These are phyloP conservation scores for Pyrenochaeta sp. DNA, from an alignment of 2,329 filamentous ascomycete genomes.

Conservation along the genomic window DNA sequence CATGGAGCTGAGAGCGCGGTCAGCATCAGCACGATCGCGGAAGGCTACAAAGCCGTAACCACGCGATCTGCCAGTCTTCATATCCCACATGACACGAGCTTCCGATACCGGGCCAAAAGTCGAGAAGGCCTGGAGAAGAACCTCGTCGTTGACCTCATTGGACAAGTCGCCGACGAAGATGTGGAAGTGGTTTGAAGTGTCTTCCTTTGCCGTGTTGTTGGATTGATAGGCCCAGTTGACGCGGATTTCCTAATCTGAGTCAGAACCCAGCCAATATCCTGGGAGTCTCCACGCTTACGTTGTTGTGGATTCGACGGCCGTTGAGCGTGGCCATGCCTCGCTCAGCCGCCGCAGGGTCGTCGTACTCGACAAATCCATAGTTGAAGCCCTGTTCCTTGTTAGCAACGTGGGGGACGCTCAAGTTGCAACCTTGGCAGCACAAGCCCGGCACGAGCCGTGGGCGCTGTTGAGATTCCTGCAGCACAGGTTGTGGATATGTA, in stretches of 20 bases:
- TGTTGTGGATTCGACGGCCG: conserved; percentile 92
- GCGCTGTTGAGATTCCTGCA: conserved; percentile 18
- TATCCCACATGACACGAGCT: conserved; percentile 99
- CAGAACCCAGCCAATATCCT: conserved; percentile 24
- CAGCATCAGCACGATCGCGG: conserved; percentile 90
- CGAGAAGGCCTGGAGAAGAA: conserved; percentile 91
- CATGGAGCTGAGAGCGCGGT: conserved; percentile 97
- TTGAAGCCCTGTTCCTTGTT: conserved; percentile 77
- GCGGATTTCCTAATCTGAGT: conserved; percentile 80
- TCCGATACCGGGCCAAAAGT: conserved; percentile 96
- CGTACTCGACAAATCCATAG: conserved; percentile 98
- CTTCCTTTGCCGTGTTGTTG: conserved; percentile 92
- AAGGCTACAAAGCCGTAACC: conserved; percentile 99
- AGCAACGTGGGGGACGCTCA: too few relatives aligned
- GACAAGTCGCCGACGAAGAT: conserved; percentile 98
- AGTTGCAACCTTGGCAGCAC: background rate
- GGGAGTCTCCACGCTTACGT: conserved; percentile 67
- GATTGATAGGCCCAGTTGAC: conserved; percentile 99
- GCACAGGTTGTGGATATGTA: conserved; percentile 13
- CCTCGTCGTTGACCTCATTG: conserved; percentile 98
- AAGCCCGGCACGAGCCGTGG: conserved; percentile 13
- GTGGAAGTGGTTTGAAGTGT: conserved; percentile 98
- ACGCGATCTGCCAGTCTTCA: conserved; percentile 98
- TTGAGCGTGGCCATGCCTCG: conserved; percentile 97
- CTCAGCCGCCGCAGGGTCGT: conserved; percentile 95